These are phyloP conservation scores for Simplicillium aogashimaense DNA, from an alignment of 2,329 filamentous ascomycete species.

Conservation along the genomic window DNA sequence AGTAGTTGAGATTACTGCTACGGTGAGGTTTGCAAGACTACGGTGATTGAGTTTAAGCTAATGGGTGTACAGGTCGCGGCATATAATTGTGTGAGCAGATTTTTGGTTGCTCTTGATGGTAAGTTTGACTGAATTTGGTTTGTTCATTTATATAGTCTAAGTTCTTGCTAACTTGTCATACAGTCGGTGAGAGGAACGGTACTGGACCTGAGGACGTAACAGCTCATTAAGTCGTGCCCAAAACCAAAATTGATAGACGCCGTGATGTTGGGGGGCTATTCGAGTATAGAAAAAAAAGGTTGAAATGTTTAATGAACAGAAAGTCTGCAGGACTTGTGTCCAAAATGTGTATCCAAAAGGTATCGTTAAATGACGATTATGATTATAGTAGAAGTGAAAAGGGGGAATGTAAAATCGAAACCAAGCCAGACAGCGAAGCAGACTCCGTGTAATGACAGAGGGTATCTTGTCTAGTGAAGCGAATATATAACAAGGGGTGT, in stretches of 20 bases:
- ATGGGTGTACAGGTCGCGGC: slow-evolving; percentile 41
- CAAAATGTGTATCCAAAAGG: too few relatives aligned
- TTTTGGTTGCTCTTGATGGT: slow-evolving; percentile 74
- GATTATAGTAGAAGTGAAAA: slow-evolving; percentile 5
- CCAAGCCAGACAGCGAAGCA: too few relatives aligned
- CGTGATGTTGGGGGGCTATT: not conserved
- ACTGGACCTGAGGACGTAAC: slow-evolving; percentile 34
- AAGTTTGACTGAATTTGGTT: slow-evolving; percentile 19
- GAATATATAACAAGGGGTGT: slow-evolving; percentile 13
- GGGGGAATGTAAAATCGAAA: too few relatives aligned
- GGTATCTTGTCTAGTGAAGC: slow-evolving; percentile 31
- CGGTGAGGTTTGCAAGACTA: slow-evolving; percentile 32
- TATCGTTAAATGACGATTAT: too few relatives aligned
- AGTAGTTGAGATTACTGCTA: slow-evolving; percentile 73
- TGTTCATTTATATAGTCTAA: slow-evolving; percentile 1
- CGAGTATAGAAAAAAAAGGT: slow-evolving; percentile 1
- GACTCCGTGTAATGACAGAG: slow-evolving; percentile 11
- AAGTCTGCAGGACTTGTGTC: not conserved
- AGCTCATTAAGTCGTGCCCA: slow-evolving; percentile 16
- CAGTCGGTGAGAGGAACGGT: slow-evolving; percentile 49
- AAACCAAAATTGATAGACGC: too few relatives aligned
- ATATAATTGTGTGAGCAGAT: slow-evolving; percentile 80
- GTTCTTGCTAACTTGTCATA: slow-evolving; percentile 7
- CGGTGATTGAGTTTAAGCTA: slow-evolving; percentile 6
- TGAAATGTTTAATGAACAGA: slow-evolving; percentile 3